Conservation (phyloP, 208 protist species). For the Vickermania ingenoplastis region DNA sequence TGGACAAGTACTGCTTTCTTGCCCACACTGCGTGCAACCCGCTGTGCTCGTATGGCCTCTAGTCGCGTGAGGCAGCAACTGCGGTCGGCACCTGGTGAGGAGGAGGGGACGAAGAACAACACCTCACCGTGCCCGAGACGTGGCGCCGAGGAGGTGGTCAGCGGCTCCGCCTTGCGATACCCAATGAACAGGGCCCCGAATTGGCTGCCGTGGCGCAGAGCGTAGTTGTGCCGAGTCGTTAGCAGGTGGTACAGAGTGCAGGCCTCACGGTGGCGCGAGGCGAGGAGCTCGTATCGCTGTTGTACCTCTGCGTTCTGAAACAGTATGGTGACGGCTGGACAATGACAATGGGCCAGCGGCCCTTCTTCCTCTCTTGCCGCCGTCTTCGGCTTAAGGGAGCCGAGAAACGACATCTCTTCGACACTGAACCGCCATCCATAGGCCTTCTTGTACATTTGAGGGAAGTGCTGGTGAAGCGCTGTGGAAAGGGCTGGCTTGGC, state of each 20-base stretch:
- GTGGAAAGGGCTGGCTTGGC: not conserved
- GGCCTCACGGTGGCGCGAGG: constrained; percentile 11
- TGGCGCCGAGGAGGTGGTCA: not conserved
- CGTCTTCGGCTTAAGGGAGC: not conserved
- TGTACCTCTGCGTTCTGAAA: constrained; percentile 14
- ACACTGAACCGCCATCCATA: constrained; percentile 29
- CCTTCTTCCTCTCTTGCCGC: not conserved
- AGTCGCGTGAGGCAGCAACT: not conserved
- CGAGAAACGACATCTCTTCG: constrained; percentile 43
- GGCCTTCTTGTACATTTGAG: constrained; percentile 37
- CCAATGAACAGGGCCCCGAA: constrained; percentile 65
- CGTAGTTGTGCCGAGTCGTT: constrained; percentile 22
- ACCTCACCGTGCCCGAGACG: not conserved
- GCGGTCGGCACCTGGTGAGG: not conserved
- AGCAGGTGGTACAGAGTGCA: constrained; percentile 40
- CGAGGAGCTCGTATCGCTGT: constrained; percentile 9
- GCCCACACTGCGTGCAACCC: constrained; percentile 45
- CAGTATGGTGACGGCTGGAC: constrained; percentile 5
- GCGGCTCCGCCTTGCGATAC: constrained; percentile 11
- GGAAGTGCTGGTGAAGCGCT: constrained; percentile 13
- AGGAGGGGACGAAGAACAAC: not conserved
- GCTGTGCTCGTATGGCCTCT: constrained; percentile 15
- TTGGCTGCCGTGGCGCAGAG: constrained; percentile 47
- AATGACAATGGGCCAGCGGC: not conserved
- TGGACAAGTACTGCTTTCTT: constrained; percentile 34